Percentiles rank a stretch among this genome's conserved stretches.
These are phyloP conservation scores for Posidonia australis DNA, from an alignment of 106 monocot species.

Conservation along the genomic window DNA sequence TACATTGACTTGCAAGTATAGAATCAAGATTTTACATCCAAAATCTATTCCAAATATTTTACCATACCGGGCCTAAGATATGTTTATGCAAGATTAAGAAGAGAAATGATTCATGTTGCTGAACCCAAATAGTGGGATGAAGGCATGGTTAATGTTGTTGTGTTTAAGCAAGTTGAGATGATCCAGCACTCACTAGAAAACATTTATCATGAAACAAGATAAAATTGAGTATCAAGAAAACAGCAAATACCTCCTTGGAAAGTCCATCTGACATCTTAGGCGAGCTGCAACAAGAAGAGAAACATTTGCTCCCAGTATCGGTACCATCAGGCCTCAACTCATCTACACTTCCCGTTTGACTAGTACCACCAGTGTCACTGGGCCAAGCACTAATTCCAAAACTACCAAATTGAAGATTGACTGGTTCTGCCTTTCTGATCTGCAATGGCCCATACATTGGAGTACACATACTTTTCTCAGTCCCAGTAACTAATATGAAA, in stretches of 20 bases:
- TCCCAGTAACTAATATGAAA: background rate
- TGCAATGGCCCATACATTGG: constrained; percentile 11
- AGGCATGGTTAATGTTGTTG: too few relatives aligned
- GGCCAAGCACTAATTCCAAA: constrained; percentile 96
- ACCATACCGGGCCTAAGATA: too few relatives aligned
- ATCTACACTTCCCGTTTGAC: constrained; percentile 62
- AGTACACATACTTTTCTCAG: background rate
- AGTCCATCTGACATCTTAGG: constrained; percentile 64
- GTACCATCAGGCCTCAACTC: constrained; percentile 56
- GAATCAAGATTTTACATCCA: too few relatives aligned
- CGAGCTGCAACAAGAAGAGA: constrained; percentile 76
- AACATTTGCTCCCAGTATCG: constrained; percentile 56
- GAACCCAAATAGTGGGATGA: too few relatives aligned
- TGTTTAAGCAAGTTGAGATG: too few relatives aligned
- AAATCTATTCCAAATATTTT: too few relatives aligned
- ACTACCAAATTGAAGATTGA: constrained; percentile 56
- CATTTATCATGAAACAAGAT: background rate
- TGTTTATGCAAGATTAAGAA: too few relatives aligned
- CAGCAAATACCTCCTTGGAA: constrained; percentile 66
- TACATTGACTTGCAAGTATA: too few relatives aligned
- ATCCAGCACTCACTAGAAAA: too few relatives aligned
- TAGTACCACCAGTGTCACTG: constrained; percentile 73
- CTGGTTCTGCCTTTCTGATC: constrained; percentile 16
- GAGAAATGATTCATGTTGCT: too few relatives aligned
- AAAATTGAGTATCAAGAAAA: background rate